Base-by-base conservation (phyloP, 2,329 filamentous ascomycete genomes). In the Macroventuria anomochaeta region DNA sequence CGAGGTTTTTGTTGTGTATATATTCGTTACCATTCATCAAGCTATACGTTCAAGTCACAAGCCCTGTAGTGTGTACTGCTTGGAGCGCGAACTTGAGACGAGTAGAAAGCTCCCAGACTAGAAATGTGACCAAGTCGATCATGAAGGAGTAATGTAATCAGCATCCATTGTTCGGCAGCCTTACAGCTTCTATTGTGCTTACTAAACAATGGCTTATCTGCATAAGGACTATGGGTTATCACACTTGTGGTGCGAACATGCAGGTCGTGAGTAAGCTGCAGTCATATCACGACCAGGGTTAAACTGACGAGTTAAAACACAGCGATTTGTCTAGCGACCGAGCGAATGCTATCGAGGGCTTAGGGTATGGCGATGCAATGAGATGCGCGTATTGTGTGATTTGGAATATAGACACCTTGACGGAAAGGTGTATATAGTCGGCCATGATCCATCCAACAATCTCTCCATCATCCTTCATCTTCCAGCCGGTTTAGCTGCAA, bases 211-310 rank as follows among this genome's bases (percentile, higher is more conserved):
- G 10, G 11, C 21, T 20, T 20, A 3, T 36, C 26, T 28, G 37
- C 12, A 21, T 31, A 6, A 25, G 11, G 23, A 20, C 8, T 17
- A 33, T 39, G n/a, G 5, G 26, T 3, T 5, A 0, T 6, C 28
- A 17, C 18, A 26, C 51, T 29, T 44, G 54, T 26, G 52, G 65
- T 6, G 64, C 60, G 57, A 57, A 63, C 12, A 42, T 64, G 20
- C 66, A 63, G 42, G 59, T 58, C 23, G 54, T 67, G 25, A 48
- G 62, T 67, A 62, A 67, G 59, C 64, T 58, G 61, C 52, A 57
- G 65, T 68, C 64, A 67, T 46, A 32, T 12, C 17, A 25, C 10
- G 20, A 18, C 10, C 21, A 7, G 15, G 10, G 21, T 5, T 11
- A n/a, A 7, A 11, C 41, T 53, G 41, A 46, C 63, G 52, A 65